These are phyloP conservation scores for Botrytis squamosa DNA, from an alignment of 2,329 filamentous ascomycete genomes.

Conservation along the genomic window DNA sequence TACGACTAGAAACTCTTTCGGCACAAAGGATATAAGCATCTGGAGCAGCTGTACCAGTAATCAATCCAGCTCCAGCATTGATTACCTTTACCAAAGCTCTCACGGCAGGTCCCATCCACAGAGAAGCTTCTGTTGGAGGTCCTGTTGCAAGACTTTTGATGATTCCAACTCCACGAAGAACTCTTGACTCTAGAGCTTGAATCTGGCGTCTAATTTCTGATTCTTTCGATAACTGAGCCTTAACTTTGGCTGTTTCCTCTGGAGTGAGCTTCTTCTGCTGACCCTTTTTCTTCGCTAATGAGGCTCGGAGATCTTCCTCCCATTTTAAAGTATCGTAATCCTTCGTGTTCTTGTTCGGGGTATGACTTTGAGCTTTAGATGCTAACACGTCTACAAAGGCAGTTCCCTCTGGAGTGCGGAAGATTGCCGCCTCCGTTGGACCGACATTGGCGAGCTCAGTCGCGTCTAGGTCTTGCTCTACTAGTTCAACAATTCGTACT, in stretches of 20 bases:
- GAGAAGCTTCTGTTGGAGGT: conserved; percentile 81
- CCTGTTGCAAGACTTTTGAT: conserved; percentile 79
- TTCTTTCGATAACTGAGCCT: conserved; percentile 87
- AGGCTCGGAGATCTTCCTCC: conserved; percentile 86
- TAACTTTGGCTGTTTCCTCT: conserved; percentile 87
- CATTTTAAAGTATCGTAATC: conserved; percentile 96
- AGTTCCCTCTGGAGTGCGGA: conserved; percentile 83
- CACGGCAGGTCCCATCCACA: conserved; percentile 85
- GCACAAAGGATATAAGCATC: conserved; percentile 78
- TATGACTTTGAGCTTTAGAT: conserved; percentile 68
- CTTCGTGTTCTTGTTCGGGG: conserved; percentile 85
- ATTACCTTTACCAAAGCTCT: conserved; percentile 71
- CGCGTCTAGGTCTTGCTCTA: conserved; percentile 71
- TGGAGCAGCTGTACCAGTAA: conserved; percentile 78
- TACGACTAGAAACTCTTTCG: conserved; percentile 67
- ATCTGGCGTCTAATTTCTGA: conserved; percentile 74
- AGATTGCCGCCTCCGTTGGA: conserved; percentile 88
- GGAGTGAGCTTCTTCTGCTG: conserved; percentile 85
- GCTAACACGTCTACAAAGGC: conserved; percentile 88
- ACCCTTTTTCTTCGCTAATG: conserved; percentile 91
- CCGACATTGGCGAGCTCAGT: conserved; percentile 70
- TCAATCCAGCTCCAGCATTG: conserved; percentile 73
- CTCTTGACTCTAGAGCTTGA: conserved; percentile 63
- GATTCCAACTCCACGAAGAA: conserved; percentile 82
- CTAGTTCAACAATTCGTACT: conserved; percentile 69